Evolutionary conservation across 768 basidiomycete genomes (phyloP).

Genomic region (Rhodotorula diobovata): DNA sequence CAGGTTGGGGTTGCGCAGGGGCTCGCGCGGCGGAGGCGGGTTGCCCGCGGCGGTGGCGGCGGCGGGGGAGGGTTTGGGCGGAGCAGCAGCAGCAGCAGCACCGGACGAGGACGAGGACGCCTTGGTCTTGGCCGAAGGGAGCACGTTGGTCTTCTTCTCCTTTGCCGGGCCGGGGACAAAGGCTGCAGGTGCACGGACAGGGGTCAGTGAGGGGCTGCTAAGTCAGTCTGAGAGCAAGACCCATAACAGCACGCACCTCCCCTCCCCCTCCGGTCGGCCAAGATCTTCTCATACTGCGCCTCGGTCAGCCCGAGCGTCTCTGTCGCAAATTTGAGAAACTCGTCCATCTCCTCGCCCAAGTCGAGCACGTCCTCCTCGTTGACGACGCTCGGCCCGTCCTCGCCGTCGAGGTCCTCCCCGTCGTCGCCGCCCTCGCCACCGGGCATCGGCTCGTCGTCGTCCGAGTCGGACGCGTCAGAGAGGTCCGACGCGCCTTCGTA

Average conservation of each 20-base stretch:
- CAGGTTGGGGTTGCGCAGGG: constrained; percentile 60
- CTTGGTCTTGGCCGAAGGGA: constrained; percentile 8
- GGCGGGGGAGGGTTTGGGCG: constrained; percentile 3
- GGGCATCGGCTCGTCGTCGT: constrained; percentile 21
- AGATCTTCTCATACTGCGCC: constrained; percentile 81
- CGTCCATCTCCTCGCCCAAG: constrained; percentile 88
- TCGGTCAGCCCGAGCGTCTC: constrained; percentile 83
- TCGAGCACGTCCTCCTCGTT: constrained; percentile 63
- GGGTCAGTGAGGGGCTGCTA: not conserved
- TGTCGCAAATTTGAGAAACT: constrained; percentile 90
- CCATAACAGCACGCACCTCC: constrained; percentile 69
- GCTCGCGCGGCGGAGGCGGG: not conserved
- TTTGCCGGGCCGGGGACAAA: constrained; percentile 40
- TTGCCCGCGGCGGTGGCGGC: not conserved
- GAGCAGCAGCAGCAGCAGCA: not conserved
- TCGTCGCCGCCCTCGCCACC: constrained; percentile 48
- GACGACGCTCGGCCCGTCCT: constrained; percentile 79
- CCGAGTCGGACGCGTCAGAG: constrained; percentile 48
- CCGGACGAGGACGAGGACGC: not conserved
- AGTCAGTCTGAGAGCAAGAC: not conserved
- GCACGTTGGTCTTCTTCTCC: constrained; percentile 35
- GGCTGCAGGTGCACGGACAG: constrained; percentile 29
- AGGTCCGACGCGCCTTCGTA: constrained; percentile 92
- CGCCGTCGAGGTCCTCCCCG: constrained; percentile 60
- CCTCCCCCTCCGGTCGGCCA: constrained; percentile 67